Evolutionary conservation across 225 moss, liverwort and hornwort species (phyloP).

Genomic region (Physcomitrellopsis africana): DNA sequence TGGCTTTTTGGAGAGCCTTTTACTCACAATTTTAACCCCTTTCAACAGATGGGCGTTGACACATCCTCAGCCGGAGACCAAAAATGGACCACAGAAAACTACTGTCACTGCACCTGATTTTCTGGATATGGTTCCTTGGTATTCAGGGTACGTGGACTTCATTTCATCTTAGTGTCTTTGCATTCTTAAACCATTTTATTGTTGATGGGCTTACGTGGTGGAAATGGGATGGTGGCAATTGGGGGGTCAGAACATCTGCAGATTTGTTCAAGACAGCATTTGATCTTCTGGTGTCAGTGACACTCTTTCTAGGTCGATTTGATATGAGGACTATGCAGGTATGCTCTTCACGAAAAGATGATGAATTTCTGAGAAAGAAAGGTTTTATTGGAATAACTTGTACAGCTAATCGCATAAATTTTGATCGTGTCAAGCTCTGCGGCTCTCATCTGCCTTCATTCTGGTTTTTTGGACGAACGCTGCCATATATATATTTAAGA

Average conservation of each 20-base stretch:
- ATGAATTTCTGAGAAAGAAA: not conserved
- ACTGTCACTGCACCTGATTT: constrained; percentile 87
- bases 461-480: constrained; percentile 11
- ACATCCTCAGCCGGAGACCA: constrained; percentile 82
- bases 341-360: constrained; percentile 10
- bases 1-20: not conserved
- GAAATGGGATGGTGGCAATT: constrained; percentile 27
- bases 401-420: not conserved
- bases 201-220: constrained; percentile 35
- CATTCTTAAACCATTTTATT: constrained; percentile 20
- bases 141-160: constrained; percentile 80
- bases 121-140: constrained; percentile 99
- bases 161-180: constrained; percentile 22
- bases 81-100: constrained; percentile 67
- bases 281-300: constrained; percentile 97
- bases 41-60: constrained; percentile 92
- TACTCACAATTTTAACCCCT: constrained; percentile 13
- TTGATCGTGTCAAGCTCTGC: constrained; percentile 13
- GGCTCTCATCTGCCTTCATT: constrained; percentile 3
- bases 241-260: constrained; percentile 84
- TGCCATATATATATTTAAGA: not conserved
- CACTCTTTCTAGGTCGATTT: constrained; percentile 96
- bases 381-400: not conserved
- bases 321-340: constrained; percentile 99
- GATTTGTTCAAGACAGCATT: constrained; percentile 99